Evolutionary conservation across 371 early-diverging fungal genomes (phyloP), one percentile per base, ranked within the genome.

Genomic region (Mortierella sp.): DNA sequence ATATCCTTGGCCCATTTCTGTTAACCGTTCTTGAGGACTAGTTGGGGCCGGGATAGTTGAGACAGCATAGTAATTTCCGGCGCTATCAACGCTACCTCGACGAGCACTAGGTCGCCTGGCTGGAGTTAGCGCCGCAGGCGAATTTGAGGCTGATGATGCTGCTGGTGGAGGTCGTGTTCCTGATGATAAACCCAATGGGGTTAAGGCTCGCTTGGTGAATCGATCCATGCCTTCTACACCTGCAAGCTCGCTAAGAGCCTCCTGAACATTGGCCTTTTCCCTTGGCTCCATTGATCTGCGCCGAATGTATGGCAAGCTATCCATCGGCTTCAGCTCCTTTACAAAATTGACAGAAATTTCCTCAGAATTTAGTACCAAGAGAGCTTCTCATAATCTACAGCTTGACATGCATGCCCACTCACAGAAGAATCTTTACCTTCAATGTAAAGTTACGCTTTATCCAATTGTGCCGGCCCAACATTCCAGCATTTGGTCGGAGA

Each of bases 391-490:
- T 11, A 48, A 16, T 3, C 21, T 7, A 21, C 47, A 14, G 6
- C 18, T 25, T 43, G 30, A 53, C 37, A 43, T 60, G 53, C 68
- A 45, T 30, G 51, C 29, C 61, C 30, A 37, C 55, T 16, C n/a
- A 64, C 11, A 19, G 15, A 19, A 44, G 6, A 46, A 7, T 28
- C n/a, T 47, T 70, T 66, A 69, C 75, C 50, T 50, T 61, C 57
- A 69, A 52, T 0, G 60, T 59, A 50, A 75, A 75, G 44, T 75
- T 81, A 23, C 72, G 69, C 60, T 74, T 68, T 43, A 94, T 87
- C 96, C 96, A 96, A 14, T 69, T 72, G 75, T 95, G 96, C 16
- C 77, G 70, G 67, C 90, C 85, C 51, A 96, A 77, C 60, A 88
- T 82, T 1, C 75, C 60, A 0, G 96, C 96, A 1, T 90, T 90